phyloP scores from a whole-genome alignment of 345 rosid species.

The Eucalyptus brandiana region DNA sequence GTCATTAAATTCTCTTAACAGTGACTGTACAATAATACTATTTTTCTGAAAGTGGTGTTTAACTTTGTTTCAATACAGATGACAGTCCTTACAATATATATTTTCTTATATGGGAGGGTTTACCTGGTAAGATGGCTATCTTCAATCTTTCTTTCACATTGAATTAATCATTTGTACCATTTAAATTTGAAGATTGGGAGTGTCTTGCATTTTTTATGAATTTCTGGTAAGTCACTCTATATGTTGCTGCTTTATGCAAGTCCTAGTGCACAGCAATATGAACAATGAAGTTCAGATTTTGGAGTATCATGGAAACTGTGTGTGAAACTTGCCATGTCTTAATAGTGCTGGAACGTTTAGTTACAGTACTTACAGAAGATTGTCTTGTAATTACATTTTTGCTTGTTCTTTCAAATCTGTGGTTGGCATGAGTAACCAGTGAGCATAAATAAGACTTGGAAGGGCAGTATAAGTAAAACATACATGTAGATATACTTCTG shows the following conservation, averaged over 20 bases:
- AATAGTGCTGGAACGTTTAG: not conserved
- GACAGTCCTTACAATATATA: constrained; percentile 91
- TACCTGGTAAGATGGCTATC: constrained; percentile 58
- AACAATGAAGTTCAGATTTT: not conserved
- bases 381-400: not conserved
- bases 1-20: not conserved
- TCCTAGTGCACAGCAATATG: not conserved
- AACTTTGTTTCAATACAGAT: constrained; percentile 51
- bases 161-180: not conserved
- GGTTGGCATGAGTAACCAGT: not conserved
- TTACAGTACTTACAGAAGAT: not conserved
- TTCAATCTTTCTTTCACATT: not conserved
- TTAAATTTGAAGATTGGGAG: not conserved
- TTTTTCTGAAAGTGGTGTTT: not conserved
- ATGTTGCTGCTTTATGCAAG: not conserved
- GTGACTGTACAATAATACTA: not conserved
- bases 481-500: not conserved
- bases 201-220: not conserved
- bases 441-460: not conserved
- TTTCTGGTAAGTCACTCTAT: not conserved
- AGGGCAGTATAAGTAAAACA: not conserved
- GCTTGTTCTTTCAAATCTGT: not conserved
- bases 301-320: not conserved
- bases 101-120: constrained; percentile 84
- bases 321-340: not conserved